These are phyloP conservation scores for Acanthamoeba triangularis DNA, from an alignment of 208 protist genomes.

Conservation along the genomic window DNA sequence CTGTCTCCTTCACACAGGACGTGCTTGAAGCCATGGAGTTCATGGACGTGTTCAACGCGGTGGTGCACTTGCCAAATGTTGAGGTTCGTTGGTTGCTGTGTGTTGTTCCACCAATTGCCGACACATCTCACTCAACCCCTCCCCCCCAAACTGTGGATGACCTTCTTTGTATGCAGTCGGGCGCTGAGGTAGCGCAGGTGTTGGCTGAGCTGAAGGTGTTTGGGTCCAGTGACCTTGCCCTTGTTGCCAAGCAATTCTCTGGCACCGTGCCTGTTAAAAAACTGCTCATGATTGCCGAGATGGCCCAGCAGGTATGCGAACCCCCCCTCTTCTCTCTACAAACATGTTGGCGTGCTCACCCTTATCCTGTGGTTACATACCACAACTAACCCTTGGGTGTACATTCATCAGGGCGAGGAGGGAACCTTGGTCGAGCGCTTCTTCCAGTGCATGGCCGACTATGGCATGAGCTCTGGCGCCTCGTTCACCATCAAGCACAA, in stretches of 20 bases:
- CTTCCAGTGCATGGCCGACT: conserved; percentile 66
- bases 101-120: no score
- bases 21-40: conserved; percentile 96
- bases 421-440: conserved; percentile 17
- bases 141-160: no score
- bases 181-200: conserved; percentile 73
- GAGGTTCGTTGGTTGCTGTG: no score
- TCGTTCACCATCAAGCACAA: background rate
- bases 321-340: no score
- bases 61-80: conserved; percentile 74
- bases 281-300: conserved; percentile 85
- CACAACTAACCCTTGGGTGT: no score
- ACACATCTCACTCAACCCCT: no score
- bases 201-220: conserved; percentile 66
- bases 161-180: background rate
- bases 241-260: conserved; percentile 31
- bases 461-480: conserved; percentile 13
- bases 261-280: conserved; percentile 79
- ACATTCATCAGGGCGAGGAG: conserved; percentile 39
- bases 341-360: no score
- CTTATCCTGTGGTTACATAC: no score
- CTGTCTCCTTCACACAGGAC: no score
- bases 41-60: conserved; percentile 91
- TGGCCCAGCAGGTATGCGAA: conserved; percentile 75
- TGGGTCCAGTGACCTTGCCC: conserved; percentile 7